A percentile compares a stretch with the other conserved stretches of the same genome.
These are phyloP conservation scores for Fragilaria radians DNA, from an alignment of 108 stramenopile species.

Conservation along the genomic window DNA sequence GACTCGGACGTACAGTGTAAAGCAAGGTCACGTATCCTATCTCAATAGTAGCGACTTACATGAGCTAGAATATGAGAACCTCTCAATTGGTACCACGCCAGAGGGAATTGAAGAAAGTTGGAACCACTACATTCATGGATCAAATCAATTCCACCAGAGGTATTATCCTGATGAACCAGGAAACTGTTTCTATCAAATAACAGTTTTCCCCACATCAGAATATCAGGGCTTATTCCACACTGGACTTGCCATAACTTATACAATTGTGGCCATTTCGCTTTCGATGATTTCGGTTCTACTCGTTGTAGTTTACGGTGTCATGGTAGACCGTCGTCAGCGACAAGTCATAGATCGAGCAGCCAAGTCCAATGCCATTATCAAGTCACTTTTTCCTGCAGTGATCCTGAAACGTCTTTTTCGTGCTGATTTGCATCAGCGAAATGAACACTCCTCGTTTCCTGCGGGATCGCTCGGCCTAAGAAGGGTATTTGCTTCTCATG, in stretches of 20 bases:
- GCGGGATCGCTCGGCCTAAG: too few relatives aligned
- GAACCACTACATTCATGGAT: too few relatives aligned
- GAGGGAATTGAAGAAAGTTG: too few relatives aligned
- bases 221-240: not conserved
- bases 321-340: slow-evolving; percentile 14
- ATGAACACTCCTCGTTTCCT: too few relatives aligned
- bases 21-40: not conserved
- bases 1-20: not conserved
- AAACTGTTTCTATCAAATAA: not conserved
- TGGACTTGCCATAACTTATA: not conserved
- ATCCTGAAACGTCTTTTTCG: slow-evolving; percentile 20
- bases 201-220: not conserved
- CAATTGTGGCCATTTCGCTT: not conserved
- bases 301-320: slow-evolving; percentile 45
- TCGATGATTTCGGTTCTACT: not conserved
- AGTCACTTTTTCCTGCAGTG: slow-evolving; percentile 17
- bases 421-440: too few relatives aligned
- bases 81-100: too few relatives aligned
- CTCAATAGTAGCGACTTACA: not conserved
- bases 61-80: too few relatives aligned
- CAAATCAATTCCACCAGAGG: too few relatives aligned
- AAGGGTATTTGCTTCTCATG: too few relatives aligned
- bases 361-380: slow-evolving; percentile 7
- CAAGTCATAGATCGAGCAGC: slow-evolving; percentile 9
- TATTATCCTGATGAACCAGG: slow-evolving; percentile 1